Base-by-base conservation (phyloP, 306 rosid genomes). In the Cajanus cajan region DNA sequence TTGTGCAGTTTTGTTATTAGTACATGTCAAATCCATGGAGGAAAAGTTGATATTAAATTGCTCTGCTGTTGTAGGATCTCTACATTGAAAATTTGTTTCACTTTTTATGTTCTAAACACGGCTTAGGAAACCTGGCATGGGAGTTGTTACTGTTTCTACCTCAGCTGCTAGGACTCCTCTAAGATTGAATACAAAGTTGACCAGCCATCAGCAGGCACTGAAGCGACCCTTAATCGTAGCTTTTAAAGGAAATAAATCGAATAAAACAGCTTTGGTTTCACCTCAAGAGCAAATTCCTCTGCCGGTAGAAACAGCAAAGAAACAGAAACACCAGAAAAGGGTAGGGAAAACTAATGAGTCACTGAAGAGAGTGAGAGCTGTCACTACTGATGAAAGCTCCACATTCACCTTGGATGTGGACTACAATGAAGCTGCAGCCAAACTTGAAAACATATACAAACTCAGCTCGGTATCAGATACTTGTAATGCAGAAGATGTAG, bases 201-300 rank as follows among this genome's bases (percentile, higher is more conserved):
- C 9, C 70, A 64, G 25, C 16, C 28, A 4, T 16, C 24, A 84
- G 70, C 68, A 78, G 36, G 12, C 82, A 8, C 69, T 16, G 59
- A 83, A 86, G 73, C 85, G 77, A 62, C 89, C 90, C 12, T 51
- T 81, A 73, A 78, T 88, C 63, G 78, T 91, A 19, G 90, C 94
- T 19, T 91, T 88, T 74, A 86, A 88, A 83, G 87, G 78, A 28
- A 89, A 78, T 48, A 81, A 90, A 78, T 33, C 82, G 59, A 70
- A 84, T 41, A 82, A 81, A 68, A 81, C 87, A 0, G 66, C 85
- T 0, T 63, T 88, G 70, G 86, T 82, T 78, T 82, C 82, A 18
- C 88, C 89, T 0, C 89, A 86, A 69, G 90, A 79, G 65, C 68
- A 87, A 68, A 80, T 81, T 50, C 80, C 86, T 74, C 76, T 84